phyloP scores from a whole-genome alignment of 371 early-diverging fungal species.

The Capniomyces stellatus region DNA sequence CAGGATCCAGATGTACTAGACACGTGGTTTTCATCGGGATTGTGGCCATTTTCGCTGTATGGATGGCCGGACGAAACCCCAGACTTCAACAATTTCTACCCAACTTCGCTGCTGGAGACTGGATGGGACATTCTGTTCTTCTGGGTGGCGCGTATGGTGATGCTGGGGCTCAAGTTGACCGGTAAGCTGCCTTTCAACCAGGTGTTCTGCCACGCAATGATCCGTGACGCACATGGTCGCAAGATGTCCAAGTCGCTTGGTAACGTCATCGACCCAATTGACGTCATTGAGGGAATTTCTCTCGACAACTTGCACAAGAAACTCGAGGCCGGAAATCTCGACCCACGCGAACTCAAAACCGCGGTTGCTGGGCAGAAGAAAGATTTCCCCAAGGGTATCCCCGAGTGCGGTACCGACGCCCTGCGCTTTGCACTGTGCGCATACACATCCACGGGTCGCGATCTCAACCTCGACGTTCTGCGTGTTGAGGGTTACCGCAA shows the following conservation, averaged over 20 bases:
- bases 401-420: conserved; percentile 98
- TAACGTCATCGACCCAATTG: conserved; percentile 98
- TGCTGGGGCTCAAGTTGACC: conserved; percentile 92
- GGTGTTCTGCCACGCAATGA: conserved; percentile 96
- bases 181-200: conserved; percentile 89
- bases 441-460: conserved; percentile 80
- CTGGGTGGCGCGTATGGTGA: conserved; percentile 99
- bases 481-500: conserved; percentile 97
- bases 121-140: conserved; percentile 99
- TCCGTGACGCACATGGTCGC: conserved; percentile 98
- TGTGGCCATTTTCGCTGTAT: conserved; percentile 97
- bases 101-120: conserved; percentile 89
- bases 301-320: conserved; percentile 60
- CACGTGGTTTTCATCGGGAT: conserved; percentile 99
- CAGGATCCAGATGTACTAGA: conserved; percentile 98
- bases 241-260: conserved; percentile 99
- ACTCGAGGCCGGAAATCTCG: conserved; percentile 76
- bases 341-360: conserved; percentile 77
- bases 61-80: conserved; percentile 91
- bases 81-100: conserved; percentile 81
- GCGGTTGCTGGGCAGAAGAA: conserved; percentile 73
- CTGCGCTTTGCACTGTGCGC: conserved; percentile 93
- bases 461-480: conserved; percentile 92
- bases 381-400: conserved; percentile 98
- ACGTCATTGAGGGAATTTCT: conserved; percentile 91